A percentile compares a stretch with the other conserved stretches of the same genome.
These are phyloP conservation scores for Phaeotremella fagi DNA, from an alignment of 768 basidiomycete species.

Conservation along the genomic window DNA sequence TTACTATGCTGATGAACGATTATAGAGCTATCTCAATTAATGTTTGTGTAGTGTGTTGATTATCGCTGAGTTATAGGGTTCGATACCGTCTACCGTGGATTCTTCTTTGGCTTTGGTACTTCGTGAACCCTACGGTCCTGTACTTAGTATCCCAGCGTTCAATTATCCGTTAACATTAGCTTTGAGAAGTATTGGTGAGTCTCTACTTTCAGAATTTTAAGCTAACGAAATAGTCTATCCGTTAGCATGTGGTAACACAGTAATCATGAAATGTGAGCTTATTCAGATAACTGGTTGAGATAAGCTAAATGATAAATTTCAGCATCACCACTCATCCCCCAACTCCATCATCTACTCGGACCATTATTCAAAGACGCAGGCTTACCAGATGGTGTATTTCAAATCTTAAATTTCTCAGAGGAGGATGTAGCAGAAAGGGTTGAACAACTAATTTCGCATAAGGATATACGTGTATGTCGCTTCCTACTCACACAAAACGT, in stretches of 20 bases:
- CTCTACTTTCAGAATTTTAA: constrained; percentile 11
- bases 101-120: constrained; percentile 17
- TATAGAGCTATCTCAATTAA: background rate
- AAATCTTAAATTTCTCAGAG: constrained; percentile 46
- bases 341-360: constrained; percentile 43
- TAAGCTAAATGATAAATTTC: background rate
- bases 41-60: background rate
- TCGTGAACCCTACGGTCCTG: constrained; percentile 39
- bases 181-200: constrained; percentile 30
- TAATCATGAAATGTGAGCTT: constrained; percentile 41
- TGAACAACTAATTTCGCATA: constrained; percentile 29
- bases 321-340: constrained; percentile 47
- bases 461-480: constrained; percentile 21
- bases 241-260: constrained; percentile 50
- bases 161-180: constrained; percentile 33
- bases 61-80: constrained; percentile 6
- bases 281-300: background rate
- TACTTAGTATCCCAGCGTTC: constrained; percentile 37
- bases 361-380: constrained; percentile 54
- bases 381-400: constrained; percentile 59
- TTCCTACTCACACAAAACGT: background rate
- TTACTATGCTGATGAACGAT: background rate
- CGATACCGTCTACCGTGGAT: constrained; percentile 33
- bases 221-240: constrained; percentile 35
- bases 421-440: constrained; percentile 22